Evolutionary conservation across 129 eudicot species (phyloP).

Genomic region (Lonicera japonica): DNA sequence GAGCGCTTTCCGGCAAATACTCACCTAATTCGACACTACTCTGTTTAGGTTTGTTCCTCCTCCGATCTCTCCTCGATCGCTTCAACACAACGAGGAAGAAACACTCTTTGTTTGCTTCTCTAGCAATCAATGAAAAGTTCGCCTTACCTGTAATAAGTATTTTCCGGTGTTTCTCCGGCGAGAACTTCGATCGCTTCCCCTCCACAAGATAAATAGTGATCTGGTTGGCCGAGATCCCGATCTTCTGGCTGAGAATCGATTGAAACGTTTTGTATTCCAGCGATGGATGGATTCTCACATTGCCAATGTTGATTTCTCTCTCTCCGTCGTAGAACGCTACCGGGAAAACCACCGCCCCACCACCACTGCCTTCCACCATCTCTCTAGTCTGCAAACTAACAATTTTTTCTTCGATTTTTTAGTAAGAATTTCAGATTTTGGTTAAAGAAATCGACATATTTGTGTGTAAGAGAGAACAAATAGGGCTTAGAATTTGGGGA

Average conservation of each 20-base stretch:
- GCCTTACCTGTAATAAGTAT: constrained; percentile 62
- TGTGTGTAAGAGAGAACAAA: no score
- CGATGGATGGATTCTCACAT: constrained; percentile 30
- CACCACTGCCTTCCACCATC: constrained; percentile 48
- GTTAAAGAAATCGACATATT: no score
- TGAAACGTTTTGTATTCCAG: constrained; percentile 53
- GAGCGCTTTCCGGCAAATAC: no score
- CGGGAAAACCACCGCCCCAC: constrained; percentile 26
- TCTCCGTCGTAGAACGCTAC: constrained; percentile 68
- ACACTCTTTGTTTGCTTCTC: constrained; percentile 33
- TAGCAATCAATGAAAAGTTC: constrained; percentile 35
- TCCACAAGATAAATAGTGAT: constrained; percentile 50
- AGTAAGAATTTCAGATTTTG: no score
- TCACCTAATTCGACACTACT: not conserved
- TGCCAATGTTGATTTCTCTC: constrained; percentile 43
- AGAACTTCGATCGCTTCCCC: constrained; percentile 12
- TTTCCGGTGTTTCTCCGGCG: constrained; percentile 33
- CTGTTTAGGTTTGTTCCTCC: constrained; percentile 30
- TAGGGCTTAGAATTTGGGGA: no score
- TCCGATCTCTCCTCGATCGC: constrained; percentile 36
- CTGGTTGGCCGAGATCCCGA: constrained; percentile 69
- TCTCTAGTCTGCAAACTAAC: no score
- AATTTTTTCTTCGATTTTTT: no score
- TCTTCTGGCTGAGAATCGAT: constrained; percentile 31
- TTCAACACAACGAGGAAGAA: constrained; percentile 54